Evolutionary conservation across 805 yeast genomes (phyloP), one percentile per base, ranked within the genome.

Genomic region (Hanseniaspora osmophila): DNA sequence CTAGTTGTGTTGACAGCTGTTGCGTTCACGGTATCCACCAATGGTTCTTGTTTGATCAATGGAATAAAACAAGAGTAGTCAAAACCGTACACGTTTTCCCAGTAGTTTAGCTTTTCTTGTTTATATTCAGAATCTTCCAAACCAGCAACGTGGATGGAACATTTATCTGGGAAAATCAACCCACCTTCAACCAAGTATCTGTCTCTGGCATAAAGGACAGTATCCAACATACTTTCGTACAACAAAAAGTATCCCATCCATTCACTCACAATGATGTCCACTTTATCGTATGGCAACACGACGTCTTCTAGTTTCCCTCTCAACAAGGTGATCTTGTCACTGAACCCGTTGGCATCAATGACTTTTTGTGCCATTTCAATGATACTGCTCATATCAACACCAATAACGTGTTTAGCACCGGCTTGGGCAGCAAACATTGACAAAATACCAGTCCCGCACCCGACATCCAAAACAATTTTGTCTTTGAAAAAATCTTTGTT

Each of bases 221-320:
- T 86, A 65, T 92, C 97, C 62, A 92, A 74, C 99, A 92, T 92
- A 49, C 95, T 84, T 71, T 92, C 99, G 62, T 90, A 92, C 47
- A 94, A 71, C 54, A 94, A 66, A 59, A 92, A 92, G 65, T 92
- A 92, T 15, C 99, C 99, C 99, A 92, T 92, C 99, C 99, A 92
- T 65, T 92, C 99, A 51, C 92, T 80, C 49, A 92, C 80, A 53
- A 92, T 92, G 55, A 92, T 90, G 62, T 92, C 99, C 46, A 92
- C 99, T 60, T 83, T 70, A 46, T 78, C 78, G 52, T 73, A 88
- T 37, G 97, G 97, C 54, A 92, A 69, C 40, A 64, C 73, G 47
- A 94, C 84, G 58, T 92, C 98, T 67, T 92, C 99, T 64, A 92
- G 72, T 60, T 92, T 92, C 42, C 98, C 98, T 64, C 83, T 81